phyloP scores from a whole-genome alignment of 179 eudicot genomes.

The Kewa caespitosa region DNA sequence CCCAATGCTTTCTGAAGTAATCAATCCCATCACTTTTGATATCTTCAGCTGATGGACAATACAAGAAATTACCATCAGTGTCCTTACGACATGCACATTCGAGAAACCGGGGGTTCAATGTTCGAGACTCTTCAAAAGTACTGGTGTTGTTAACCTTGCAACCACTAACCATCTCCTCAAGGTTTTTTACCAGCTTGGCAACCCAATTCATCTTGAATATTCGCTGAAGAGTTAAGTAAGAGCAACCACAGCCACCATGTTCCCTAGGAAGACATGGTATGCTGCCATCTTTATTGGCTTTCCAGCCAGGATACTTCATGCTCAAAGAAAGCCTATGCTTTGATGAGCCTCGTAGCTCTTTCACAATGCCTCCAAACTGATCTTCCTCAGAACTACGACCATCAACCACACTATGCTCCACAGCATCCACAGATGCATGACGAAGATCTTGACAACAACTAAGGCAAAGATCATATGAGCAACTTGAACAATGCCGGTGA shows the following conservation, averaged over 20 bases:
- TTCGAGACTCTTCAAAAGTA: constrained; percentile 25
- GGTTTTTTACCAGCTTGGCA: constrained; percentile 84
- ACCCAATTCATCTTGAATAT: constrained; percentile 98
- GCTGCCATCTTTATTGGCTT: constrained; percentile 75
- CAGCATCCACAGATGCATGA: constrained; percentile 42
- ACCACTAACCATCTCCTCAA: constrained; percentile 92
- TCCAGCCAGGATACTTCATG: constrained; percentile 63
- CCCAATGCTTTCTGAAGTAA: constrained; percentile 75
- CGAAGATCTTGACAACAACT: constrained; percentile 93
- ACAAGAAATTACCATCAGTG: constrained; percentile 59
- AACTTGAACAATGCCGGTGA: constrained; percentile 85
- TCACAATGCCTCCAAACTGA: constrained; percentile 26
- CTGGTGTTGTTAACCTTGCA: constrained; percentile 51
- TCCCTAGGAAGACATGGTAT: constrained; percentile 76
- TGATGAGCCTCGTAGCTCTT: constrained; percentile 37
- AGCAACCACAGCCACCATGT: constrained; percentile 79
- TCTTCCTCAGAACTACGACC: constrained; percentile 25
- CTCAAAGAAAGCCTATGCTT: constrained; percentile 39
- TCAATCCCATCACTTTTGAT: constrained; percentile 65
- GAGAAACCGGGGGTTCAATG: constrained; percentile 32
- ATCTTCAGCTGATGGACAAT: constrained; percentile 64
- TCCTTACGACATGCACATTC: constrained; percentile 59
- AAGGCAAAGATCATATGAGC: constrained; percentile 93
- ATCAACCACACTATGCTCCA: constrained; percentile 33
- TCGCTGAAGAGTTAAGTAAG: constrained; percentile 55